Percentiles rank a stretch among this genome's conserved stretches.
Conservation (phyloP, 2,329 filamentous ascomycete species). For the Ustilaginoidea virens region DNA sequence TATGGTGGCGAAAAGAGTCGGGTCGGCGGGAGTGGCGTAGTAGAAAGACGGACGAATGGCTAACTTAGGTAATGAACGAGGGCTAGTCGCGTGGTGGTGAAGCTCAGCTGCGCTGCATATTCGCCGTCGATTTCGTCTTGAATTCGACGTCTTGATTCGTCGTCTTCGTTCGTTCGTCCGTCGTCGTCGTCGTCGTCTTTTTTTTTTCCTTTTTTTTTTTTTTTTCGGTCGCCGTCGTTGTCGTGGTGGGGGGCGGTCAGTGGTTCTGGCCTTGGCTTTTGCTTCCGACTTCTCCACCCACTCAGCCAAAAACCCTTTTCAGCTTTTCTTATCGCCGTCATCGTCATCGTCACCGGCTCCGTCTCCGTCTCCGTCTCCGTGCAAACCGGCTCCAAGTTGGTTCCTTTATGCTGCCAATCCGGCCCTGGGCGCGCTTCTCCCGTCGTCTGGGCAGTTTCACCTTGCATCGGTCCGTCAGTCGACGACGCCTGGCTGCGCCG, state of each 20-base stretch:
- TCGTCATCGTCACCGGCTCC: neutral
- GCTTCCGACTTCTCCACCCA: neutral
- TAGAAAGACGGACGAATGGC: too few relatives aligned
- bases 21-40: too few relatives aligned
- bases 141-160: neutral
- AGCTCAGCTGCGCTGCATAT: too few relatives aligned
- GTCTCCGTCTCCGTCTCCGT: too few relatives aligned
- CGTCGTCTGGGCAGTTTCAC: neutral
- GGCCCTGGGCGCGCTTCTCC: neutral
- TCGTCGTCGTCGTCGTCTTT: neutral
- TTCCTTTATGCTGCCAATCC: constrained; percentile 2
- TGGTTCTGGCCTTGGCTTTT: neutral
- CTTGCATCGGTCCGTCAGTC: too few relatives aligned
- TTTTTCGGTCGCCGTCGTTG: neutral
- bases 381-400: neutral
- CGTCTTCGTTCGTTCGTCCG: neutral
- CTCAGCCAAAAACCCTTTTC: too few relatives aligned
- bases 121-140: too few relatives aligned
- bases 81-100: too few relatives aligned
- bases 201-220: neutral
- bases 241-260: too few relatives aligned
- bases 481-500: constrained; percentile 6
- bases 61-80: too few relatives aligned
- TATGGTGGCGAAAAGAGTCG: too few relatives aligned
- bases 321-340: neutral